phyloP scores from a whole-genome alignment of 164 flowering plant genomes.

The Cinnamomum chago region DNA sequence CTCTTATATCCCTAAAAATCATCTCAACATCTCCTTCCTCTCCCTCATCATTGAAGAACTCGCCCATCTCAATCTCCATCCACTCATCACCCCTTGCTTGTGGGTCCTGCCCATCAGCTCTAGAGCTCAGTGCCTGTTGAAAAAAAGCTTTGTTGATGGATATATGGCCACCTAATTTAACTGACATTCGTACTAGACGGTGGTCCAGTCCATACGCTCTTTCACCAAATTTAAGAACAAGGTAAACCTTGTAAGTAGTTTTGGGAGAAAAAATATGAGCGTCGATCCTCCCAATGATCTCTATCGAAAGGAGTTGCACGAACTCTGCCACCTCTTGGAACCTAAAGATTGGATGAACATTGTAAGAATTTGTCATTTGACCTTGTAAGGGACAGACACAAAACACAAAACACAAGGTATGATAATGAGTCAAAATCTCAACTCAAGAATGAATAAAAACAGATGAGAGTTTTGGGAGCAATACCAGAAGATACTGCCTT shows the following conservation, averaged over 20 bases:
- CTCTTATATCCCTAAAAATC: slow-evolving; percentile 28
- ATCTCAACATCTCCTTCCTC: slow-evolving; percentile 40
- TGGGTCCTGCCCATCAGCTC: slow-evolving; percentile 11
- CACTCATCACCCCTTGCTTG: slow-evolving; percentile 42
- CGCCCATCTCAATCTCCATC: slow-evolving; percentile 57
- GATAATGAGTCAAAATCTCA: background rate
- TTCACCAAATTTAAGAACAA: slow-evolving; percentile 21
- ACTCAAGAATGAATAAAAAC: background rate
- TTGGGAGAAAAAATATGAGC: slow-evolving; percentile 27
- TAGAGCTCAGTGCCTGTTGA: background rate
- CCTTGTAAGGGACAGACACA: background rate
- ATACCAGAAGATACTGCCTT: too few species aligned
- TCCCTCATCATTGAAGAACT: slow-evolving; percentile 25
- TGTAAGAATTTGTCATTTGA: slow-evolving; percentile 5
- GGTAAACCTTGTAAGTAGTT: slow-evolving; percentile 27
- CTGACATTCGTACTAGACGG: slow-evolving; percentile 14
- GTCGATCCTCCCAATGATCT: slow-evolving; percentile 30
- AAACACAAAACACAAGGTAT: background rate
- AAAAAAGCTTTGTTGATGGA: background rate
- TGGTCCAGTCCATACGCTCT: slow-evolving; percentile 17
- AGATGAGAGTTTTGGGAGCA: too few species aligned
- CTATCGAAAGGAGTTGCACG: slow-evolving; percentile 32
- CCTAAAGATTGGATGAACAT: slow-evolving; percentile 25
- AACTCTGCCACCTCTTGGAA: slow-evolving; percentile 43
- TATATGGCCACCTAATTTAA: slow-evolving; percentile 10